Conservation (phyloP, 768 basidiomycete genomes). For the Termitomyces bulborhizus region DNA sequence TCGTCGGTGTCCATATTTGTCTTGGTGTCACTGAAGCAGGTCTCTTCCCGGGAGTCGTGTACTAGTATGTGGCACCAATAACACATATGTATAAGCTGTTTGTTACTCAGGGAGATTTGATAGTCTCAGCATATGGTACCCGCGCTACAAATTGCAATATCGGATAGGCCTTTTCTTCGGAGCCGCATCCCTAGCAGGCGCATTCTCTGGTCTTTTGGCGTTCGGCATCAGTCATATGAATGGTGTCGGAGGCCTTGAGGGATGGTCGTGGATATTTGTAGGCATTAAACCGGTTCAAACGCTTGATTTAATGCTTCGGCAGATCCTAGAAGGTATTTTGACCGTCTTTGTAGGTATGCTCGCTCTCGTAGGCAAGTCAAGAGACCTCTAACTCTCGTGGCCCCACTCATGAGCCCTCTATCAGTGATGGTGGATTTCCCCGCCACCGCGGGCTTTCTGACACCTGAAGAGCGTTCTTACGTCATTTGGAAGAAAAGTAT, state of each 20-base stretch:
- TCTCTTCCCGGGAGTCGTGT: conserved; percentile 67
- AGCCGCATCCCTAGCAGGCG: conserved; percentile 57
- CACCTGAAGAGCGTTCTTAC: conserved; percentile 51
- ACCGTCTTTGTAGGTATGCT: conserved; percentile 53
- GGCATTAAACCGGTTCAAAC: conserved; percentile 11
- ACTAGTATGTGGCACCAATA: conserved; percentile 42
- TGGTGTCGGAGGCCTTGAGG: conserved; percentile 36
- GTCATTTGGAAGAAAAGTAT: conserved; percentile 51
- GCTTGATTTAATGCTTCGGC: background rate
- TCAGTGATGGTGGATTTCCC: conserved; percentile 61
- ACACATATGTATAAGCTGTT: background rate
- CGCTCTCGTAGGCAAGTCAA: conserved; percentile 40
- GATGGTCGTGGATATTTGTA: conserved; percentile 70
- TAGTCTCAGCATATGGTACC: conserved; percentile 66
- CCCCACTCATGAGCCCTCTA: background rate
- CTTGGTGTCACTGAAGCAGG: conserved; percentile 68
- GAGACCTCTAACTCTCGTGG: background rate
- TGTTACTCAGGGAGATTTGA: background rate
- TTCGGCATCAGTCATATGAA: conserved; percentile 50
- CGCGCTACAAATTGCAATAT: conserved; percentile 51
- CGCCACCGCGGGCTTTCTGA: conserved; percentile 51
- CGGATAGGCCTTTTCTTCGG: conserved; percentile 62
- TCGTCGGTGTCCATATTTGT: conserved; percentile 50
- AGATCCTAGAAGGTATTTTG: conserved; percentile 61
- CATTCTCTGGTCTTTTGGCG: conserved; percentile 55